Base-by-base conservation (phyloP, 306 rosid genomes). In the Quercus mongolica region DNA sequence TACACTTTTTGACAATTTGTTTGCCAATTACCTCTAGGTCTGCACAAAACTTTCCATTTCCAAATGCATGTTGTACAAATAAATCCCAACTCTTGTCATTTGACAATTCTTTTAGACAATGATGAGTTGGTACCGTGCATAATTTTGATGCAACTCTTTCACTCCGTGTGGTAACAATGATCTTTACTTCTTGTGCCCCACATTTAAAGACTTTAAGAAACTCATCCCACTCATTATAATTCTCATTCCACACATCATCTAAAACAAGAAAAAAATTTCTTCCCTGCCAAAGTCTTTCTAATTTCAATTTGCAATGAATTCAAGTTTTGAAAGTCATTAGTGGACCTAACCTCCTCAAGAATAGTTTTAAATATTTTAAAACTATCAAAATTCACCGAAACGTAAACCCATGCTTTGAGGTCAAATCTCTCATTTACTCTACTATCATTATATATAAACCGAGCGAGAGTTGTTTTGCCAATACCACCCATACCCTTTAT, bases 201-300 rank as follows among this genome's bases (percentile, higher is more conserved):
- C 31, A 79, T 3, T 25, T 56, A 44, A 80, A 49, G 6, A 71
- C 51, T 25, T 57, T 25, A 4, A 14, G 73, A 58, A 84, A 14
- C 15, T 15, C 28, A 11, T 56, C 76, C 84, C 79, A 84, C 5
- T 74, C 20, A 19, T 28, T 28, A 8, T 67, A 56, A 41, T 76
- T 76, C 28, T 72, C 78, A 20, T 64, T 80, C 83, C 87, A 79
- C n/a, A 83, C 74, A 21, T 79, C 87, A 41, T 83, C 83, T 54
- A 83, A 76, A 71, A 83, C 73, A 54, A 84, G 73, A 21, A 21
- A 21, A 21, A 21, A 21, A 21, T 21, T 21, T 21, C 23, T 21
- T 21, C 23, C 23, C 23, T 21, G 11, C 21, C 17, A 84, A 54
- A 13, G 25, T 38, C 1, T 76, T 78, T 28, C 2, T 25, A 17